Evolutionary conservation across 2,329 filamentous ascomycete species (phyloP).

Genomic region (Hypoxylon sp.): DNA sequence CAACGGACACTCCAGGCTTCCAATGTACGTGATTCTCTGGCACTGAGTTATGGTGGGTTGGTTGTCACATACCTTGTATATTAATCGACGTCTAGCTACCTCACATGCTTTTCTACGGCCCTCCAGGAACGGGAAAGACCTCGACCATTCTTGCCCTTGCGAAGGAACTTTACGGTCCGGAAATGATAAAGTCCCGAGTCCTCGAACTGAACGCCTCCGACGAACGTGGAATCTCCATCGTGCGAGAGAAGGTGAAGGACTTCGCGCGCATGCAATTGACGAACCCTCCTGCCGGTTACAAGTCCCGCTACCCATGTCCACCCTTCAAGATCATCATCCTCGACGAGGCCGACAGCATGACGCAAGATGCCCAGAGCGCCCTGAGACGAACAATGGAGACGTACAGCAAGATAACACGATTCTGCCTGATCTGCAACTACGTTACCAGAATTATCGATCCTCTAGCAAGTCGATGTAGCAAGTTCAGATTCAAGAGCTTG

Average conservation of each 20-base stretch:
- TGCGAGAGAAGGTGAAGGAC: conserved; percentile 97
- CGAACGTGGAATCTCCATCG: conserved; percentile 96
- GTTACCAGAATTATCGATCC: conserved; percentile 98
- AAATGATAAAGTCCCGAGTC: conserved; percentile 91
- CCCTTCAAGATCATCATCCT: conserved; percentile 99
- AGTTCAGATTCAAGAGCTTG: conserved; percentile 97
- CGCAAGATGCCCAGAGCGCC: conserved; percentile 94
- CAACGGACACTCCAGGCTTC: conserved; percentile 92
- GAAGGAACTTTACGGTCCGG: conserved; percentile 96
- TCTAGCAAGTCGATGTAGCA: conserved; percentile 89
- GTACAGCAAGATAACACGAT: conserved; percentile 94
- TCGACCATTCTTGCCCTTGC: conserved; percentile 96
- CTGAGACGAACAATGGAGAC: conserved; percentile 97
- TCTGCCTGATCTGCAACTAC: conserved; percentile 98
- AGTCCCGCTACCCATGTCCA: conserved; percentile 84
- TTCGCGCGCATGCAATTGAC: conserved; percentile 96
- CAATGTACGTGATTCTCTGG: conserved; percentile 78
- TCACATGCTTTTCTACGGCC: conserved; percentile 99
- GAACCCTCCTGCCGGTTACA: conserved; percentile 75
- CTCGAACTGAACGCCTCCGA: conserved; percentile 99
- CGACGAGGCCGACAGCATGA: conserved; percentile 99
- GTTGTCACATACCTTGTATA: too few relatives aligned
- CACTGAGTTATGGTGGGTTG: too few relatives aligned
- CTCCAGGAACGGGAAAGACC: conserved; percentile 96
- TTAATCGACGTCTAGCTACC: conserved; percentile 73